These are phyloP conservation scores for Picochlorum sp. DNA, from an alignment of 139 green algal genomes.

Conservation along the genomic window DNA sequence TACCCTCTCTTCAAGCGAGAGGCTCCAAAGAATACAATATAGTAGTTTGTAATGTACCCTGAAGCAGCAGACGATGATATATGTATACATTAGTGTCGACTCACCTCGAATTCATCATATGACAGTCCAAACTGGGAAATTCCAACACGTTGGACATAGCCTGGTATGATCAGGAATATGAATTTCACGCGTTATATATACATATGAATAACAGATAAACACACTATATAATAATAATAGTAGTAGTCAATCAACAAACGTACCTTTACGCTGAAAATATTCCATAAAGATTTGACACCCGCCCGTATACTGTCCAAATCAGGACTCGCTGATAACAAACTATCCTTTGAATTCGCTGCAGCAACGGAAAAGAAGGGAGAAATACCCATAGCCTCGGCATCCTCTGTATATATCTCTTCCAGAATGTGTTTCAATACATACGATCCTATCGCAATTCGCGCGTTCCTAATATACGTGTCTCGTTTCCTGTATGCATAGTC, in stretches of 20 bases:
- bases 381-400: background rate
- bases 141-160: background rate
- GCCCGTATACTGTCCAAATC: conserved; percentile 13
- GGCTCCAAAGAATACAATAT: conserved; percentile 22
- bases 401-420: conserved; percentile 5
- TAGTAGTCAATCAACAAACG: background rate
- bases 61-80: background rate
- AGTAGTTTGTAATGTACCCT: conserved; percentile 10
- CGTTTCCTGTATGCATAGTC: background rate
- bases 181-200: background rate
- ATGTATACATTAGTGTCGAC: background rate
- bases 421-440: conserved; percentile 7
- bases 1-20: conserved; percentile 24
- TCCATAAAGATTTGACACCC: conserved; percentile 11
- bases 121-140: conserved; percentile 21
- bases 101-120: conserved; percentile 25
- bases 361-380: background rate
- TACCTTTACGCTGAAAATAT: conserved; percentile 18
- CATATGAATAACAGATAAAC: background rate
- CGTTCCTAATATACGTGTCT: conserved; percentile 1
- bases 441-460: conserved; percentile 6
- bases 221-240: background rate
- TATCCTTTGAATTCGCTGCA: background rate
- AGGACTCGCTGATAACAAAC: conserved; percentile 12
- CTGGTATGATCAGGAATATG: background rate